Evolutionary conservation across 495 filamentous ascomycete species (phyloP).

Genomic region (Apodospora peruviana): DNA sequence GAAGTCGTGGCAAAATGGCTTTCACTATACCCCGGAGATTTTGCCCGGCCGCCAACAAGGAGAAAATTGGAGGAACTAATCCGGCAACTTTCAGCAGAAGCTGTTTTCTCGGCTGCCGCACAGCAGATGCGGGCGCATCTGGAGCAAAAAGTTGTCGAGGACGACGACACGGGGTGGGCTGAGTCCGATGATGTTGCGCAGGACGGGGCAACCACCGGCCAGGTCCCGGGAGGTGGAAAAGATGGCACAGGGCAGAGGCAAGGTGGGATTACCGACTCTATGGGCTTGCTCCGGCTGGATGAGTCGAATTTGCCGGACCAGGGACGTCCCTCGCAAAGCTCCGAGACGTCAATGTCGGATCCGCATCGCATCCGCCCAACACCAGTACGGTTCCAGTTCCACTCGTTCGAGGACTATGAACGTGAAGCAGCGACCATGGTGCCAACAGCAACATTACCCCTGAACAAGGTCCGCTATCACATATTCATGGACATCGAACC

Average conservation of each 20-base stretch:
- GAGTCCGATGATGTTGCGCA: constrained; percentile 56
- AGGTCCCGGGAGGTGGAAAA: constrained; percentile 7
- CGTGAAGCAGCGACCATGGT: constrained; percentile 62
- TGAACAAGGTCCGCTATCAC: constrained; percentile 78
- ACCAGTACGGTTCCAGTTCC: constrained; percentile 44
- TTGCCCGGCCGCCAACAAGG: constrained; percentile 73
- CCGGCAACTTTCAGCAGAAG: constrained; percentile 55
- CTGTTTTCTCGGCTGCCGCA: constrained; percentile 73
- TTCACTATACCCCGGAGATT: constrained; percentile 85
- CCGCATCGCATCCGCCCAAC: constrained; percentile 5
- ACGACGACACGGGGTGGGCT: constrained; percentile 78
- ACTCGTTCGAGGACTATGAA: constrained; percentile 67
- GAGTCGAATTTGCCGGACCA: constrained; percentile 25
- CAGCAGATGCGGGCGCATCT: constrained; percentile 70
- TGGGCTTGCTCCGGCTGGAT: constrained; percentile 41
- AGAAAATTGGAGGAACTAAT: constrained; percentile 68
- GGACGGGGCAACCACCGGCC: constrained; percentile 26
- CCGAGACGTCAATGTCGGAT: constrained; percentile 34
- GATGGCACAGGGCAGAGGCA: constrained; percentile 16
- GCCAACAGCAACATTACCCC: constrained; percentile 50
- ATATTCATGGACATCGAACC: constrained; percentile 74
- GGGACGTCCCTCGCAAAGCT: constrained; percentile 42
- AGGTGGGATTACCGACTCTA: constrained; percentile 33
- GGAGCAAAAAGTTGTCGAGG: constrained; percentile 60
- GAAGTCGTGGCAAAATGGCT: constrained; percentile 85